Evolutionary conservation across 78 protist genomes (phyloP).

Genomic region (Planoprotostelium fungivorum): DNA sequence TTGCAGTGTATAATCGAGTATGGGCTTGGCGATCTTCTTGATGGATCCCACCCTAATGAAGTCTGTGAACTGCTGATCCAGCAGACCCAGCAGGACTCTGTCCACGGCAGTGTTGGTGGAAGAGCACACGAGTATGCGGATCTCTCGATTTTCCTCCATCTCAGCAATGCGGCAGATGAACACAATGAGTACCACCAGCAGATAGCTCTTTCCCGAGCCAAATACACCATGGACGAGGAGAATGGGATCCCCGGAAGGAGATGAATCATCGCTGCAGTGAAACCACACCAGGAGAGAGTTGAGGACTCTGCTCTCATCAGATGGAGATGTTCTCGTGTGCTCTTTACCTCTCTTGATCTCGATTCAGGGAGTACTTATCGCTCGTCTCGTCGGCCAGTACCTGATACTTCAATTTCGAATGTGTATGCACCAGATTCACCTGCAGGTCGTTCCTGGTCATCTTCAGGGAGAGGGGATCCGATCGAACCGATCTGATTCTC

Average conservation of each 20-base stretch:
- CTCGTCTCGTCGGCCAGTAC: constrained; percentile 16
- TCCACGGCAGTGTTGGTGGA: constrained; percentile 86
- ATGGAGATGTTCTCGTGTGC: not conserved
- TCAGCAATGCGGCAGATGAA: constrained; percentile 19
- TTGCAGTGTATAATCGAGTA: constrained; percentile 39
- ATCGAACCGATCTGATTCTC: not conserved
- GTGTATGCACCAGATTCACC: not conserved
- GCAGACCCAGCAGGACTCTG: constrained; percentile 50
- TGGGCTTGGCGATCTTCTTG: constrained; percentile 59
- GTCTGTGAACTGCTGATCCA: constrained; percentile 32
- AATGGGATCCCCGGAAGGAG: constrained; percentile 4
- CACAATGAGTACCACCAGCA: constrained; percentile 53
- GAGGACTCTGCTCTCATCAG: not conserved
- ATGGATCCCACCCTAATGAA: constrained; percentile 74
- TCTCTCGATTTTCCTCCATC: constrained; percentile 32
- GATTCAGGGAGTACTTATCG: constrained; percentile 7
- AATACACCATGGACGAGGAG: constrained; percentile 78
- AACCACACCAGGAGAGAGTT: constrained; percentile 14
- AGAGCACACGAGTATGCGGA: constrained; percentile 44
- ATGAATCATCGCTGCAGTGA: constrained; percentile 22
- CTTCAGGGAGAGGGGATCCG: not conserved
- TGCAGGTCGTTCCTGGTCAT: not conserved
- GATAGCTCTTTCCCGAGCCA: constrained; percentile 73
- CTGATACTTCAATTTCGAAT: not conserved
- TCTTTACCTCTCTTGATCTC: constrained; percentile 23